These are phyloP conservation scores for Aspergillus tubingensis DNA, from an alignment of 2,329 filamentous ascomycete species.

Conservation along the genomic window DNA sequence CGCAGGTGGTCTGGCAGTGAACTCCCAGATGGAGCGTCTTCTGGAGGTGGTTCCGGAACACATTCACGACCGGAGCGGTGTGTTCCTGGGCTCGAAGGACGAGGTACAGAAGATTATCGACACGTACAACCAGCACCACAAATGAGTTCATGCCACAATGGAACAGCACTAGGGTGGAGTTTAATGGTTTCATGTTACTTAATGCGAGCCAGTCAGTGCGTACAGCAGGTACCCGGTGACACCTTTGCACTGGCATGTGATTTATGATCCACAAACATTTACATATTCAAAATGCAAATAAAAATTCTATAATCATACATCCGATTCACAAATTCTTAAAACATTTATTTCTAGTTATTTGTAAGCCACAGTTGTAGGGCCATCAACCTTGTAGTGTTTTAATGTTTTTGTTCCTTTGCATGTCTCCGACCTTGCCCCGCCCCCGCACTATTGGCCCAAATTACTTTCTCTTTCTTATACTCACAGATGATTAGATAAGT, in stretches of 20 bases:
- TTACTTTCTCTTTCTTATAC: too few species aligned
- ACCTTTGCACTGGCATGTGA: not conserved
- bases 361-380: too few species aligned
- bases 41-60: conserved; percentile 83
- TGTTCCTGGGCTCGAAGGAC: conserved; percentile 92
- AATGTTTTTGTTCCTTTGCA: too few species aligned
- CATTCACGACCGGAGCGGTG: conserved; percentile 94
- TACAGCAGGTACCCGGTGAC: not conserved
- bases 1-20: conserved; percentile 87
- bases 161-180: not conserved
- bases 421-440: too few species aligned
- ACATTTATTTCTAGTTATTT: too few species aligned
- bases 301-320: not conserved
- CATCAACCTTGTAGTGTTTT: too few species aligned
- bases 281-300: not conserved
- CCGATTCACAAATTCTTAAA: too few species aligned
- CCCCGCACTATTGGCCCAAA: too few species aligned
- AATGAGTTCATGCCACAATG: conserved; percentile 22
- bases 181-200: not conserved
- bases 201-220: not conserved
- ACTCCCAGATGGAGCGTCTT: conserved; percentile 90
- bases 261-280: conserved; percentile 5
- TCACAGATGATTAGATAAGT: too few species aligned
- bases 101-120: conserved; percentile 95
- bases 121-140: conserved; percentile 63